These are phyloP conservation scores for Gnetum montanum DNA, from an alignment of 75 land plant genomes.

Conservation along the genomic window DNA sequence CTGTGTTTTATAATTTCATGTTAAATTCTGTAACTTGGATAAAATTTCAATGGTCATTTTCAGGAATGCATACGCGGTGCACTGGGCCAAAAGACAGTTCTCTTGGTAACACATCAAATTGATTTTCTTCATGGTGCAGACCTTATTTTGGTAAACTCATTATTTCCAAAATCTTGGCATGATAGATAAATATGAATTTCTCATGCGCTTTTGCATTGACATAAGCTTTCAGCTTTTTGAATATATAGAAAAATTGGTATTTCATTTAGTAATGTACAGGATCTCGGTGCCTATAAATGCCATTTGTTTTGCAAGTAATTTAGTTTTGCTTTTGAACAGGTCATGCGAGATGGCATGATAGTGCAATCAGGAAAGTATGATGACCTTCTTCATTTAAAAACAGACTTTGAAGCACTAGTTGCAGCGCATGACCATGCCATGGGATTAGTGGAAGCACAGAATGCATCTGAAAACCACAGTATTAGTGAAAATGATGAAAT, in stretches of 20 bases:
- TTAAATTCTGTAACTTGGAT: too few relatives aligned
- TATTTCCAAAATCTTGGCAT: too few relatives aligned
- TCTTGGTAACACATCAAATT: conserved; percentile 94
- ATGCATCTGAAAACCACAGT: neutral
- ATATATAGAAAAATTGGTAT: neutral
- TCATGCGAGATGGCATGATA: conserved; percentile 82
- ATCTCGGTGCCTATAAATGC: neutral
- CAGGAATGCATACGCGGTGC: conserved; percentile 90
- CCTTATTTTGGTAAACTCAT: conserved; percentile 67
- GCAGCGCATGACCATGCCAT: conserved; percentile 86
- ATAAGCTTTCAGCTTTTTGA: too few relatives aligned
- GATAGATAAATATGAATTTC: too few relatives aligned
- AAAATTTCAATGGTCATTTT: too few relatives aligned
- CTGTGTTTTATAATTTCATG: too few relatives aligned
- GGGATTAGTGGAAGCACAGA: conserved; percentile 55
- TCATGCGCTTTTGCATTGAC: too few relatives aligned
- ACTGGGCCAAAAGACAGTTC: conserved; percentile 58
- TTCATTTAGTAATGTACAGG: neutral
- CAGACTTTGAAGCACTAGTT: conserved; percentile 79
- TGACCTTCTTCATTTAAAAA: conserved; percentile 48
- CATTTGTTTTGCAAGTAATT: too few relatives aligned
- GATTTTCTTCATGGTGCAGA: conserved; percentile 91
- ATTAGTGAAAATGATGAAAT: conserved; percentile 6
- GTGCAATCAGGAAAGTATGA: conserved; percentile 84
- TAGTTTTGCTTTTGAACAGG: too few relatives aligned